phyloP scores from a whole-genome alignment of 768 basidiomycete species.

The Hygrophorus russula region DNA sequence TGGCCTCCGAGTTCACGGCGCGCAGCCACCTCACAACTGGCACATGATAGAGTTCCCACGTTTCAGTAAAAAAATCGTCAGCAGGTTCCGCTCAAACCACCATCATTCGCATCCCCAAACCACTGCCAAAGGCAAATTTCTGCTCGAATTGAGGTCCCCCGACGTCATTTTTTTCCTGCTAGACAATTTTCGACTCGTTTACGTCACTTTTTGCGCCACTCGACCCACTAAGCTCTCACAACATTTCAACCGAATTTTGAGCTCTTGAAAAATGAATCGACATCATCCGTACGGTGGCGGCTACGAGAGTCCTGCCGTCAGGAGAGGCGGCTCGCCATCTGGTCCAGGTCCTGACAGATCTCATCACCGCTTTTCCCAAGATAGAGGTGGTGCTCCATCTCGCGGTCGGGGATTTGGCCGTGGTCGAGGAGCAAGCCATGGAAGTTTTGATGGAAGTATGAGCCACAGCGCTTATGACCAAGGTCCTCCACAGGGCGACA shows the following conservation, averaged over 20 bases:
- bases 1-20: too few relatives aligned
- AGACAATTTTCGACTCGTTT: slow-evolving; percentile 15
- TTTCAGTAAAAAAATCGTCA: too few relatives aligned
- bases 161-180: slow-evolving; percentile 8
- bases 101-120: too few relatives aligned
- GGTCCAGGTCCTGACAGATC: slow-evolving; percentile 69
- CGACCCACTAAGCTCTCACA: slow-evolving; percentile 21
- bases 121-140: too few relatives aligned
- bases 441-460: slow-evolving; percentile 44
- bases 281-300: slow-evolving; percentile 77
- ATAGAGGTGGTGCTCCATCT: slow-evolving; percentile 43
- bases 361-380: slow-evolving; percentile 36
- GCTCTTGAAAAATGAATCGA: slow-evolving; percentile 57
- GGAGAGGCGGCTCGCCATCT: slow-evolving; percentile 56
- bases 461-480: slow-evolving; percentile 54
- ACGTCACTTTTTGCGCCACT: slow-evolving; percentile 12
- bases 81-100: too few relatives aligned
- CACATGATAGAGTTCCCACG: too few relatives aligned
- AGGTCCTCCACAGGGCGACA: slow-evolving; percentile 48
- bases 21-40: too few relatives aligned
- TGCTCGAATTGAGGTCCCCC: slow-evolving; percentile 5
- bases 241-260: slow-evolving; percentile 9
- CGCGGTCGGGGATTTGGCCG: slow-evolving; percentile 35
- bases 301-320: slow-evolving; percentile 40
- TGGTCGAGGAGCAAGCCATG: slow-evolving; percentile 42